A percentile compares a stretch with the other conserved stretches of the same genome.
Evolutionary conservation across 2,329 filamentous ascomycete genomes (phyloP).

Genomic region (Lachnellula subtilissima): DNA sequence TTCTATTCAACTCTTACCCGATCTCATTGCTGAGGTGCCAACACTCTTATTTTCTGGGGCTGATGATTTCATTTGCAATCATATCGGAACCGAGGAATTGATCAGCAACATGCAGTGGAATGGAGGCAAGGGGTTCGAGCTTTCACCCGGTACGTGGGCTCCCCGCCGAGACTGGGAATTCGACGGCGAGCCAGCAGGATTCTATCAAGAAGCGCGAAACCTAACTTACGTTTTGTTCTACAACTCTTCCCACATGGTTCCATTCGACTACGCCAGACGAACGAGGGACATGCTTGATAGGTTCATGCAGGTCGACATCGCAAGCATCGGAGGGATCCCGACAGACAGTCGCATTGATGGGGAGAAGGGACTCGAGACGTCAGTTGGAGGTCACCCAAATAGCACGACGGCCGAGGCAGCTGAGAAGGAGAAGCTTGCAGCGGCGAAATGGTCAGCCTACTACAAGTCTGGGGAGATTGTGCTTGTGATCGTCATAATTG

Average conservation of each 20-base stretch:
- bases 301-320: slow-evolving; percentile 91
- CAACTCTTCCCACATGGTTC: slow-evolving; percentile 97
- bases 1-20: slow-evolving; percentile 69
- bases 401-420: slow-evolving; percentile 59
- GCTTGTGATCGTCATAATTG: slow-evolving; percentile 61
- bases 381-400: slow-evolving; percentile 63
- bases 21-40: slow-evolving; percentile 69
- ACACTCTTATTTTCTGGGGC: slow-evolving; percentile 89
- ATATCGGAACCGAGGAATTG: slow-evolving; percentile 85
- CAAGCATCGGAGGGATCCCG: slow-evolving; percentile 71
- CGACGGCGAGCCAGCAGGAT: slow-evolving; percentile 79
- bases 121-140: slow-evolving; percentile 84
- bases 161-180: slow-evolving; percentile 94
- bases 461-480: slow-evolving; percentile 67
- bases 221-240: slow-evolving; percentile 93
- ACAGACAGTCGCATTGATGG: slow-evolving; percentile 65
- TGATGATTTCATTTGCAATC: slow-evolving; percentile 94
- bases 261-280: slow-evolving; percentile 83
- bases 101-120: slow-evolving; percentile 92
- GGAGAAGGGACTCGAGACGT: slow-evolving; percentile 61
- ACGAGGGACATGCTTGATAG: slow-evolving; percentile 95
- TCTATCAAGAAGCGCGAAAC: slow-evolving; percentile 93
- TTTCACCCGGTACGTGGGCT: slow-evolving; percentile 80
- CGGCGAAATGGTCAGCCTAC: slow-evolving; percentile 67
- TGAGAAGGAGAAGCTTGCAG: slow-evolving; percentile 57